Percentiles rank a stretch among this genome's conserved stretches.
phyloP scores from a whole-genome alignment of 2,329 filamentous ascomycete genomes.

The Epichloe typhina region DNA sequence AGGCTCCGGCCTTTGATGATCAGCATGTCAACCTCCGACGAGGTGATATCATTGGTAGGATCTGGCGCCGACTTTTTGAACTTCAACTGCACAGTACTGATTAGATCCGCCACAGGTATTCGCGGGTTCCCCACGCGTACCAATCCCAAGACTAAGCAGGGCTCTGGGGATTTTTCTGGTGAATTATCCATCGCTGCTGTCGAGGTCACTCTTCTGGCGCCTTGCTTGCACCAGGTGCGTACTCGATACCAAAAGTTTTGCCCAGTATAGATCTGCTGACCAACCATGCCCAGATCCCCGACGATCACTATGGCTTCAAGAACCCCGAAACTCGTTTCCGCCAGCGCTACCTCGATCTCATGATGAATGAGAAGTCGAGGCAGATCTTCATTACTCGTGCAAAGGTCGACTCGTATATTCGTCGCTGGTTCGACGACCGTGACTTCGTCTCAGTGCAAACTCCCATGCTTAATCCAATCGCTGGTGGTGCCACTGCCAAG shows the following conservation, averaged over 20 bases:
- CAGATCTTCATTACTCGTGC: constrained; percentile 74
- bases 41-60: constrained; percentile 74
- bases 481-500: constrained; percentile 84
- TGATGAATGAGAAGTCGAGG: constrained; percentile 85
- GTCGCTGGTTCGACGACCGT: constrained; percentile 73
- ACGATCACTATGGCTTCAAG: constrained; percentile 88
- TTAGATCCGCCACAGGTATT: constrained; percentile 10
- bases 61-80: background rate
- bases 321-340: constrained; percentile 89
- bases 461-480: constrained; percentile 92
- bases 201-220: constrained; percentile 74
- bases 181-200: constrained; percentile 89
- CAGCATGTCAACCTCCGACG: constrained; percentile 83
- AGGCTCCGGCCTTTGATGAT: constrained; percentile 57
- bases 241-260: constrained; percentile 32
- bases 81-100: background rate
- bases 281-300: constrained; percentile 37
- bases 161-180: constrained; percentile 52
- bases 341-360: constrained; percentile 86
- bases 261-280: constrained; percentile 1
- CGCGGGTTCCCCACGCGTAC: constrained; percentile 41
- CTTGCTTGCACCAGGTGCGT: constrained; percentile 60
- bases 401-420: constrained; percentile 81
- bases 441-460: constrained; percentile 94
- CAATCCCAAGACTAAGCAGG: constrained; percentile 76